Base-by-base conservation (phyloP, 257 asterid species). In the Orobanche coerulescens region DNA sequence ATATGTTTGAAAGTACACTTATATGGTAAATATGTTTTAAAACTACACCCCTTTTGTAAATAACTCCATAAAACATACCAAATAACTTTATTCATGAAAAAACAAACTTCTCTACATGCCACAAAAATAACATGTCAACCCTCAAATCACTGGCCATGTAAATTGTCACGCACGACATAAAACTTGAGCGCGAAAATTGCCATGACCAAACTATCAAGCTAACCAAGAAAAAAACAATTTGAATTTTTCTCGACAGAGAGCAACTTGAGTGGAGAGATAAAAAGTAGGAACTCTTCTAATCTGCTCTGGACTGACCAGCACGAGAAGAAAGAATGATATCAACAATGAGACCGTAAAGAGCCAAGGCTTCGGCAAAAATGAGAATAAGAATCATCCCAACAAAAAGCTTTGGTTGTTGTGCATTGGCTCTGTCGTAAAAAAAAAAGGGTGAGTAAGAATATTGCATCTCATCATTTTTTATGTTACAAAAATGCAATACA, bases 321-420 rank as follows among this genome's bases (percentile, higher is more conserved):
- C 87, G 87, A 57, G 87, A 81, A 25, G 87, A 26, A 5, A 26
- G 31, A 26, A 83, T 83, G 42, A 83, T 83, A 55, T 87, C 91
- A n/a, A 83, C 91, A 71, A 83, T 83, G 20, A 83, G 85, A 59
- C 91, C 91, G 13, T 83, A 83, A 28, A 83, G 91, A 6, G 91
- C 87, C 51, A 44, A 16, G 2, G 51, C 51, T 44, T 44, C 51
- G 16, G 51, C 51, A 13, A 44, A 15, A 44, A 83, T 83, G 62
- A 83, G 91, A 76, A 83, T 83, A 42, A 83, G 87, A 70, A 83
- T 83, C 91, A 83, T 83, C 34, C 91, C 87, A 22, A 83, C 91
- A n/a, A 83, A 83, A 46, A 83, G 91, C 79, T 81, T 83, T 8
- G 87, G 87, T 64, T 83, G 87, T 63, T 83, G 91, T 59, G 91